These are phyloP conservation scores for Sarocladium oryzae DNA, from an alignment of 2,329 filamentous ascomycete genomes.

Conservation along the genomic window DNA sequence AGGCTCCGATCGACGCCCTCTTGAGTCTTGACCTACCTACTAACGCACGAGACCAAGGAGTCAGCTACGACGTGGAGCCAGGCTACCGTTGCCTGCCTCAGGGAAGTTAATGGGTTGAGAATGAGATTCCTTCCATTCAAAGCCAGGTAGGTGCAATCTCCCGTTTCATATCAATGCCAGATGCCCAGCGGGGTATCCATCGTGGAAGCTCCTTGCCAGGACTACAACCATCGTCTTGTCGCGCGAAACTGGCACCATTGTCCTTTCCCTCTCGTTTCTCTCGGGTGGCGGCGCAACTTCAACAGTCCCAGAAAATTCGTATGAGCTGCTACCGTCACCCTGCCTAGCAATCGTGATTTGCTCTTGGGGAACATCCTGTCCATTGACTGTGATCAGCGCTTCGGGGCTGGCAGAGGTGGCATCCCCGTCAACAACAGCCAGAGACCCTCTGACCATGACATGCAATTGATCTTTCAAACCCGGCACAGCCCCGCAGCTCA, in stretches of 20 bases:
- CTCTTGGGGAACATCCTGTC: not conserved
- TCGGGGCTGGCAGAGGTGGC: not conserved
- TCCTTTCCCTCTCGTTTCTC: slow-evolving; percentile 11
- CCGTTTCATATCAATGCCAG: slow-evolving; percentile 9
- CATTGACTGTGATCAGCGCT: not conserved
- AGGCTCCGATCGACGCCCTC: no score
- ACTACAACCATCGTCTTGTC: slow-evolving; percentile 16
- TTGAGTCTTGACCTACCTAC: no score
- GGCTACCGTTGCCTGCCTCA: no score
- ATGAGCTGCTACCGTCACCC: not conserved
- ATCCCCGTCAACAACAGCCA: not conserved
- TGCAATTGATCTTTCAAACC: not conserved
- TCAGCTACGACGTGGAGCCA: no score
- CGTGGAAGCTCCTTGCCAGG: slow-evolving; percentile 10
- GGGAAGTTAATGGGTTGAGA: no score
- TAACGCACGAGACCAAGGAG: no score
- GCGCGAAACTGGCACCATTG: slow-evolving; percentile 13
- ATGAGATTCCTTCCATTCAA: no score
- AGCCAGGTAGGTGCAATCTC: no score
- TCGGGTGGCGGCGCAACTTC: slow-evolving; percentile 1
- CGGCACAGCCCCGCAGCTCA: not conserved
- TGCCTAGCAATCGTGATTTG: not conserved
- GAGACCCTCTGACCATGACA: not conserved
- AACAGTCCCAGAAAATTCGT: not conserved
- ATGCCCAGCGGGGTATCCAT: slow-evolving; percentile 11